Evolutionary conservation across 495 filamentous ascomycete genomes (phyloP).

Genomic region (Xeromyces bisporus): DNA sequence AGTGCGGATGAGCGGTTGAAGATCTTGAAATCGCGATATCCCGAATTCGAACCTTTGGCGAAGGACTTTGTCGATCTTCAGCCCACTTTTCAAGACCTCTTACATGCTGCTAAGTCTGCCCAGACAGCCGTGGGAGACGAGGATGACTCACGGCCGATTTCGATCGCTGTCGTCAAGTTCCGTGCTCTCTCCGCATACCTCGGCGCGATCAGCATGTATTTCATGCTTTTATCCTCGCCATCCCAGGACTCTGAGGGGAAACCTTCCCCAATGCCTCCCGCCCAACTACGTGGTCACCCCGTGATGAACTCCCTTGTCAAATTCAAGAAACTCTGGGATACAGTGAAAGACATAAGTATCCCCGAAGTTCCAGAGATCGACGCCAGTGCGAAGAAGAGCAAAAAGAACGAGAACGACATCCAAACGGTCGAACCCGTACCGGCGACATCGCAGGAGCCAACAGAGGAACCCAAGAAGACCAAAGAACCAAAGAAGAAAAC

Average conservation of each 20-base stretch:
- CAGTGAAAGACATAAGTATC: conserved; percentile 39
- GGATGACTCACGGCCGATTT: conserved; percentile 15
- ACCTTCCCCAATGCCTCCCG: conserved; percentile 39
- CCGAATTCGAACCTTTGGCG: conserved; percentile 74
- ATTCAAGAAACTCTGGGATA: conserved; percentile 65
- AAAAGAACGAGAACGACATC: conserved; percentile 3
- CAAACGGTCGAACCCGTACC: conserved; percentile 1
- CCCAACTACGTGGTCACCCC: conserved; percentile 66
- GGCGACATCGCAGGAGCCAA: conserved; percentile 7
- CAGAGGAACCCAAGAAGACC: conserved; percentile 17
- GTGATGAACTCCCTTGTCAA: conserved; percentile 74
- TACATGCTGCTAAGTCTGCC: conserved; percentile 37
- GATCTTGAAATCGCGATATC: conserved; percentile 64
- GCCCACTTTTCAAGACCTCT: conserved; percentile 38
- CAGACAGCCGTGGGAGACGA: conserved; percentile 19
- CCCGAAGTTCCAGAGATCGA: conserved; percentile 9
- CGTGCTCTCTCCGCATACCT: conserved; percentile 70
- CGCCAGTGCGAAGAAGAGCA: conserved; percentile 6
- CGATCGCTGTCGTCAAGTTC: conserved; percentile 47
- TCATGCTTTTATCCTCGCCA: conserved; percentile 69
- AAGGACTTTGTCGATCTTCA: conserved; percentile 66
- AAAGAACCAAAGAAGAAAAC: conserved; percentile 17
- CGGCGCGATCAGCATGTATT: conserved; percentile 78
- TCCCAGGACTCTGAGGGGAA: conserved; percentile 34
- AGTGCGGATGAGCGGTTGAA: conserved; percentile 53